Evolutionary conservation across 2,329 filamentous ascomycete genomes (phyloP), one percentile per base, ranked within the genome.

Genomic region (Fusarium veterinarium): DNA sequence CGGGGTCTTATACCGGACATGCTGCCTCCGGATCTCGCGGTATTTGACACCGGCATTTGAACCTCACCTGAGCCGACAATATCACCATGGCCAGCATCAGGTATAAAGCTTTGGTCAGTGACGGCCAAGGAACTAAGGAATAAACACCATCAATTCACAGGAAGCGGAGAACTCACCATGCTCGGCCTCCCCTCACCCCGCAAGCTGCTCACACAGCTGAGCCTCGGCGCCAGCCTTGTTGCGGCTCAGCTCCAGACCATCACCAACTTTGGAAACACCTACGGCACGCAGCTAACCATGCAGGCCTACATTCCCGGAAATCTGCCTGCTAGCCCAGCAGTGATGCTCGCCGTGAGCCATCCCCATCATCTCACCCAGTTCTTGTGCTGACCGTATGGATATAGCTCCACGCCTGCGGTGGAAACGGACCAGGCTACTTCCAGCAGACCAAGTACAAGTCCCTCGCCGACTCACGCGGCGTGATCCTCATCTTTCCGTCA

Each of bases 221-320:
- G 25, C 28, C 23, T 66, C 19, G 61, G 49, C 23, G 61, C 28
- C 4, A 38, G 64, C 49, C 61, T 66, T 9, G 64, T 66, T 30
- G 42, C 61, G 13, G 64, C 61, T 66, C 64, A 66, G 51, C 64
- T 66, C 13, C 64, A 66, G 42, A 66, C 64, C 19, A 66, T 66
- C 16, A 66, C 14, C 16, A 66, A 66, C 20, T 66, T 66, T 6
- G 64, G 64, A 4, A 45, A 38, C 7, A 66, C 64, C 3, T 66
- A 66, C 5, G 41, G 16, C 14, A 66, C 64, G 3, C 38, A 44
- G n/a, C 38, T 66, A 1, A n/a, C 8, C 2, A 66, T 66, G 64
- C 61, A 66, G 19, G 61, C 51, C 1, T 66, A 66, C 11, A 44
- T 66, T 0, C 64, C 64, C 5, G 49, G 8, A 9, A 66, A 66